Evolutionary conservation across 2,329 filamentous ascomycete species (phyloP).

Genomic region (Fonsecaea erecta): DNA sequence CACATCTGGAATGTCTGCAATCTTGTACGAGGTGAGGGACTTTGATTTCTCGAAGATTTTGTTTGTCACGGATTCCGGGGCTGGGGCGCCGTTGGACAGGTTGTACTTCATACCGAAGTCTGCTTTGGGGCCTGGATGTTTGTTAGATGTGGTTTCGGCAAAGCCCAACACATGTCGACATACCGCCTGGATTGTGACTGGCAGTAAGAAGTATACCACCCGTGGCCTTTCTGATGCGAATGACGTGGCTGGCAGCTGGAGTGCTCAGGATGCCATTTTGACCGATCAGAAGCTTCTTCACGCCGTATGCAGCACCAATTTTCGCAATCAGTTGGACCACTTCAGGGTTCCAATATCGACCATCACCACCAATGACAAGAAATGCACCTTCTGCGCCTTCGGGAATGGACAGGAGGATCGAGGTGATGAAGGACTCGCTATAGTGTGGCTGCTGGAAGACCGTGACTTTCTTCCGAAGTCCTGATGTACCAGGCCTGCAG

Average conservation of each 20-base stretch:
- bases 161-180: conserved; percentile 43
- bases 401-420: conserved; percentile 93
- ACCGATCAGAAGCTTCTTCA: conserved; percentile 97
- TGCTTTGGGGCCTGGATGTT: conserved; percentile 73
- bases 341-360: conserved; percentile 95
- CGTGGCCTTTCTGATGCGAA: conserved; percentile 91
- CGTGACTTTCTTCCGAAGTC: conserved; percentile 98
- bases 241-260: conserved; percentile 92
- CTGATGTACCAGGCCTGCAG: conserved; percentile 67
- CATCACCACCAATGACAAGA: conserved; percentile 96
- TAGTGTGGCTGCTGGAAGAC: conserved; percentile 96
- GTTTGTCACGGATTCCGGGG: conserved; percentile 95
- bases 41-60: conserved; percentile 96
- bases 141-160: conserved; percentile 18
- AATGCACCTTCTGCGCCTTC: conserved; percentile 87
- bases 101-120: conserved; percentile 99
- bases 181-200: conserved; percentile 97
- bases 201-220: conserved; percentile 96
- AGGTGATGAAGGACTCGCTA: conserved; percentile 92
- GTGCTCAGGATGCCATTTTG: conserved; percentile 97
- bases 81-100: conserved; percentile 91
- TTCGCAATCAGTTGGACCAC: conserved; percentile 96
- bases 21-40: conserved; percentile 87
- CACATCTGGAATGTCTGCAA: conserved; percentile 82
- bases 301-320: conserved; percentile 94